These are phyloP conservation scores for Metschnikowia picachoensis DNA, from an alignment of 805 yeast genomes.

Conservation along the genomic window DNA sequence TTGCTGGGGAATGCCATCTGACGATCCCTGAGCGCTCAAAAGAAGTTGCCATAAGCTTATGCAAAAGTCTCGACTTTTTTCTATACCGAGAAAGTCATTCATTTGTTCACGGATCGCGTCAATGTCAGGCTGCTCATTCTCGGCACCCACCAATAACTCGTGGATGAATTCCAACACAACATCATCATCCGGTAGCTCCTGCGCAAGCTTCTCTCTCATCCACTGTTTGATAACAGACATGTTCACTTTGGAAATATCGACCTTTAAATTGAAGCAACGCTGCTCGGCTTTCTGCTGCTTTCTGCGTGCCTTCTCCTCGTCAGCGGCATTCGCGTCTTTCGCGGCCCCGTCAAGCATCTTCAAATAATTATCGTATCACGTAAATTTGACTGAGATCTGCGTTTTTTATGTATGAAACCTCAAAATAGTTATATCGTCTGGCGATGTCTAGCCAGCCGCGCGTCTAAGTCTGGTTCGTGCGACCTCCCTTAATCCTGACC, in stretches of 20 bases:
- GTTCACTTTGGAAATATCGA: conserved; percentile 39
- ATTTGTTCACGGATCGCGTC: conserved; percentile 40
- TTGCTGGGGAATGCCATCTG: conserved; percentile 43
- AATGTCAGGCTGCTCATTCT: conserved; percentile 34
- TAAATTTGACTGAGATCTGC: background rate
- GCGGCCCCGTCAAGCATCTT: background rate
- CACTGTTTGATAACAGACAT: conserved; percentile 36
- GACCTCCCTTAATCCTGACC: too few relatives aligned
- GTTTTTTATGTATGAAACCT: too few relatives aligned
- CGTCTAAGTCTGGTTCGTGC: too few relatives aligned
- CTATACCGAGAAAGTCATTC: conserved; percentile 42
- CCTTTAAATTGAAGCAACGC: conserved; percentile 24
- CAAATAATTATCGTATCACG: background rate
- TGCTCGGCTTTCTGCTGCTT: conserved; percentile 3
- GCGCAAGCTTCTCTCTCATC: conserved; percentile 32
- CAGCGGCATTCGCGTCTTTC: background rate
- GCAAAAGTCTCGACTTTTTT: conserved; percentile 38
- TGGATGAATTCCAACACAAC: conserved; percentile 42
- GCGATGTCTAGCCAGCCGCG: too few relatives aligned
- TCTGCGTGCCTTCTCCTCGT: background rate
- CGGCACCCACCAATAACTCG: conserved; percentile 36
- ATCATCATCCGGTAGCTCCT: conserved; percentile 49
- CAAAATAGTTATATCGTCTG: too few relatives aligned
- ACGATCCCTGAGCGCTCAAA: conserved; percentile 40
- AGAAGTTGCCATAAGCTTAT: conserved; percentile 43